Evolutionary conservation across 495 filamentous ascomycete species (phyloP), one percentile per base, ranked within the genome.

Genomic region (Penicillium manginii): DNA sequence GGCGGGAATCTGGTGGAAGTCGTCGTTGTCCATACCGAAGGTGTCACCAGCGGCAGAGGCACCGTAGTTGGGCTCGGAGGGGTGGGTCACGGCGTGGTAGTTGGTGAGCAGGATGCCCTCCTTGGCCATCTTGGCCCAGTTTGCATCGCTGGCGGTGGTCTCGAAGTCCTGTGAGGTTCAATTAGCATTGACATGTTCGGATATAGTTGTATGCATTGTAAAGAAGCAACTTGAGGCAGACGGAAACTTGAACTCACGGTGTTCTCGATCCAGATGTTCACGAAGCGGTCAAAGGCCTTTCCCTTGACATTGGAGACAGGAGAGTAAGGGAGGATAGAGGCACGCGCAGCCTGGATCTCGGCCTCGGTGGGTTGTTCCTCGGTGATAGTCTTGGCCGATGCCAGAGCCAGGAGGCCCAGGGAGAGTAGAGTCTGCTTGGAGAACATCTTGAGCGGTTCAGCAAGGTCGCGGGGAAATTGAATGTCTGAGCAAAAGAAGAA

Each of bases 231-330:
- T 9, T 3, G 23, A 26, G 12, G 18, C 35, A 37, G 15, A 37
- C 4, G 35, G 35, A 37, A 3, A n/a, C 35, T 37, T 10, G 35
- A 11, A 47, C 45, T 12, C 45, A 91, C 86, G 33, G 83, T 86
- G 65, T 91, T 92, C 74, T 91, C 89, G 14, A 91, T 76, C 85
- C 86, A 91, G 65, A 92, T 84, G 55, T 82, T 79, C 33, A 84
- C 79, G 58, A 90, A 84, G 10, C 85, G 81, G 68, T 90, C 77
- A 61, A 91, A 92, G 1, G 79, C 85, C 59, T 82, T 78, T 52
- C 89, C 89, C 57, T 76, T 61, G 50, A 91, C 84, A 63, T 83
- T 71, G 52, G 82, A 85, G 8, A 79, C 81, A 14, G 86, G 86
- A 31, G 81, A 85, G 48, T 70, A 71, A 21, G 76, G 73, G 46